Evolutionary conservation across 306 rosid genomes (phyloP), one percentile per base, ranked within the genome.

Genomic region (Trichosanthes truncata): DNA sequence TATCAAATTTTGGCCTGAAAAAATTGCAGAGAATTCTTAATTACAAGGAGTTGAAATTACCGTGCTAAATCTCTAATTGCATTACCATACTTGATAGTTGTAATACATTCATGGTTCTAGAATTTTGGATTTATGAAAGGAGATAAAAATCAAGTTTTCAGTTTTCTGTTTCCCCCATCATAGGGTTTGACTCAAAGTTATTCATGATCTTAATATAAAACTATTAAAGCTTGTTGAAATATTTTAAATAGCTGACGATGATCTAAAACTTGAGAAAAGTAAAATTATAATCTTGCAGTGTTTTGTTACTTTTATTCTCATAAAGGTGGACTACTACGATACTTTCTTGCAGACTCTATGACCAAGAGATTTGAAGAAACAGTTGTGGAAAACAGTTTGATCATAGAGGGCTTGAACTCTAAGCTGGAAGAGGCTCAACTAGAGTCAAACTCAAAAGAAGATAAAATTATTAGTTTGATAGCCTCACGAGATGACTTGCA

Each of bases 311-410:
- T n/a, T 48, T 71, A 45, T 45, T 72, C 40, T 25, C 77, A 17
- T 72, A 23, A 72, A 14, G 36, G 60, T 40, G 52, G n/a, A 68
- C 48, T 33, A 53, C 55, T 43, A 31, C 25, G 65, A 49, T 83
- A 26, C 60, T 86, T 84, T 38, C 67, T 72, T 87, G 87, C 97
- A 95, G 98, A 91, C 81, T 76, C 55, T 29, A 79, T 87, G 84
- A 88, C 87, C 74, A 89, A 86, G 89, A 89, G 81, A 76, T 87
- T 91, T 74, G 92, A 90, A 80, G 90, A 88, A 81, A 83, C 87
- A 49, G 59, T 91, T 51, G 82, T 86, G 53, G 78, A 89, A 74
- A 88, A 84, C 87, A 87, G 84, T 84, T 78, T 86, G 86, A 82
- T 80, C 48, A 78, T 86, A 41, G 97, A 95, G 81, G 88, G 79